Conservation (phyloP, 1,139 yeast species). For the Wickerhamiella infanticola region DNA sequence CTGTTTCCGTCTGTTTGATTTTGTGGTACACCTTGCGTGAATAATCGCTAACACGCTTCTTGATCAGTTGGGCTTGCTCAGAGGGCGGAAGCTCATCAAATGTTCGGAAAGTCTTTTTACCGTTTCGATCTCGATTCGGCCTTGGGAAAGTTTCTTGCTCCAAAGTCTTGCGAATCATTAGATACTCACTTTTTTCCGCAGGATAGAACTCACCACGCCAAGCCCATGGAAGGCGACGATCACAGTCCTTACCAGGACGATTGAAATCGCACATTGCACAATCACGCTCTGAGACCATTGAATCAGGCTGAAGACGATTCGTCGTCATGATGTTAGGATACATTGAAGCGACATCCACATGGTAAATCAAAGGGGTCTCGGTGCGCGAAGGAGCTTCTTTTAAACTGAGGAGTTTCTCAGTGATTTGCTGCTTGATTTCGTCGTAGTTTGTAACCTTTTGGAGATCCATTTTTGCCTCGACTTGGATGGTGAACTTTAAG, state of each 20-base stretch:
- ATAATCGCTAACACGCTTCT: slow-evolving; percentile 70
- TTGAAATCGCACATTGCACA: slow-evolving; percentile 97
- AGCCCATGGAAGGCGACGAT: slow-evolving; percentile 83
- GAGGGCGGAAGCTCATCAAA: slow-evolving; percentile 63
- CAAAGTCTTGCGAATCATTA: slow-evolving; percentile 73
- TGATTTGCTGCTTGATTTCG: slow-evolving; percentile 49
- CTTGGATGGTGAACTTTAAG: slow-evolving; percentile 66
- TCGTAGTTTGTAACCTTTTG: slow-evolving; percentile 71
- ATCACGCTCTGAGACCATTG: slow-evolving; percentile 88
- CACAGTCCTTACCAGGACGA: slow-evolving; percentile 88
- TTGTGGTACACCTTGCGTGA: slow-evolving; percentile 75
- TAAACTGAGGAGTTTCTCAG: slow-evolving; percentile 38
- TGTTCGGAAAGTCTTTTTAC: not conserved
- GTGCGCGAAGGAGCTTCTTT: slow-evolving; percentile 46
- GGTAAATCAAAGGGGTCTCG: slow-evolving; percentile 82
- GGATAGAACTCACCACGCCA: slow-evolving; percentile 98
- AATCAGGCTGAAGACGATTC: slow-evolving; percentile 92
- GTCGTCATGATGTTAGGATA: slow-evolving; percentile 98
- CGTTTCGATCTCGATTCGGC: not conserved
- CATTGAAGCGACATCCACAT: slow-evolving; percentile 98
- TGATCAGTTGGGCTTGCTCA: slow-evolving; percentile 65
- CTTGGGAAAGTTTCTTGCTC: slow-evolving; percentile 50
- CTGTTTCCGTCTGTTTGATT: slow-evolving; percentile 65
- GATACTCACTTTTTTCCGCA: slow-evolving; percentile 80
- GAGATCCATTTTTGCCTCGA: slow-evolving; percentile 56